These are phyloP conservation scores for Streptanthus diversifolius DNA, from an alignment of 345 rosid species.

Conservation along the genomic window DNA sequence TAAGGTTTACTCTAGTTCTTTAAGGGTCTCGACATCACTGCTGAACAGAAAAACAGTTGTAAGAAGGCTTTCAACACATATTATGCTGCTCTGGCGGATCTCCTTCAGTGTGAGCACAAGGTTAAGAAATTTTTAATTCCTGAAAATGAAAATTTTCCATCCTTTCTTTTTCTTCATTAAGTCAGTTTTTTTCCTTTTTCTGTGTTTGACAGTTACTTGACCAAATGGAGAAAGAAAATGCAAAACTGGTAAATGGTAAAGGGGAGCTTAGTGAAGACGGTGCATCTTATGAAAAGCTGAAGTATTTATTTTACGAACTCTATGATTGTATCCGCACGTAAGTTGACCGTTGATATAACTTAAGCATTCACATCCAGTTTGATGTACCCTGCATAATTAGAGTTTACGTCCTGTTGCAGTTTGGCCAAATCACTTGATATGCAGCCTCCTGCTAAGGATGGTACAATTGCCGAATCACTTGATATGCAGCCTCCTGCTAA, in stretches of 20 bases:
- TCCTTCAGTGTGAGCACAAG: conserved; percentile 84
- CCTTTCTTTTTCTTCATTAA: too few species aligned
- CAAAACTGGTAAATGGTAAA: conserved; percentile 81
- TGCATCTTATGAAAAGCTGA: conserved; percentile 78
- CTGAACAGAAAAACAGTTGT: conserved; percentile 77
- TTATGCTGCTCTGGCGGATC: conserved; percentile 74
- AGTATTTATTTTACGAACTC: conserved; percentile 83
- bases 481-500: conserved; percentile 88
- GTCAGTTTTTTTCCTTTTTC: too few species aligned
- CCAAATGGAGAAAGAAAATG: conserved; percentile 94
- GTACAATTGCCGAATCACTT: conserved; percentile 87
- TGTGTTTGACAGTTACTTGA: conserved; percentile 65
- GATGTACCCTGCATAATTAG: not conserved
- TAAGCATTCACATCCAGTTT: not conserved
- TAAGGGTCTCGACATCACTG: conserved; percentile 64
- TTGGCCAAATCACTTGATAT: conserved; percentile 94
- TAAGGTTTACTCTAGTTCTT: conserved; percentile 55
- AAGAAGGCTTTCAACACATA: conserved; percentile 70
- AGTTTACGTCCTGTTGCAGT: conserved; percentile 37
- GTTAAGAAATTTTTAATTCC: too few species aligned
- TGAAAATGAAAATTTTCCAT: too few species aligned
- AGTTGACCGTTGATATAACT: conserved; percentile 38
- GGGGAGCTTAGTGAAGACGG: conserved; percentile 94
- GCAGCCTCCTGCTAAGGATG: conserved; percentile 96
- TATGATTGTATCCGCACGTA: conserved; percentile 84